Evolutionary conservation across 2,329 filamentous ascomycete genomes (phyloP), one percentile per base, ranked within the genome.

Genomic region (Hymenoscyphus scutula): DNA sequence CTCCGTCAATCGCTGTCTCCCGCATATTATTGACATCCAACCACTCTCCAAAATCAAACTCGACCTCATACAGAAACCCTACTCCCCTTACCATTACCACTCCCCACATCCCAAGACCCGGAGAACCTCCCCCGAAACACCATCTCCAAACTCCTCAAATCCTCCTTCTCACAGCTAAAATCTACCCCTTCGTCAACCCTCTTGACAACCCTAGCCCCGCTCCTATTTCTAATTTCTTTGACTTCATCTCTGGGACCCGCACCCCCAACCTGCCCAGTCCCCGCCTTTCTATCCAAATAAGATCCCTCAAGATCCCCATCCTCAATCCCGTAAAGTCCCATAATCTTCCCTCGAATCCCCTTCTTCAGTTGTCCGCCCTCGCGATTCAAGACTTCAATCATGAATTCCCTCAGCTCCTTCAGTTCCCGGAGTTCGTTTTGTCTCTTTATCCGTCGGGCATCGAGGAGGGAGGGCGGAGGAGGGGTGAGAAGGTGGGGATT

Each of bases 311-410:
- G 60, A 56, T 72, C 70, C 4, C 30, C 13, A 23, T 72, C 65
- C 1, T 34, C 29, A 27, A 72, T 72, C 6, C 59, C 38, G 34
- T 72, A 72, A 1, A 67, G 38, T 13, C 67, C 64, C 69, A 72
- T 70, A 55, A 72, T 68, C 1, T 62, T 58, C 1, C 13, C 23
- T 1, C 70, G 53, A 3, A 72, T 45, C 32, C 68, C 67, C 6
- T 53, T 53, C 2, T 67, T 68, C 19, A 72, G 67, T 10, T 63
- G 58, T 30, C 67, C 55, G 13, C 67, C 65, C 61, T 71, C 69
- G 1, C 59, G 53, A 19, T 70, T 72, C 53, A 72, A 60, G 58
- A 70, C 68, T 1, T 56, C 27, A 29, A 71, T 65, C 27, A 71
- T 64, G 59, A 68, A 72, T 29, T 70, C 68, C 5, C 63, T 60